phyloP scores from a whole-genome alignment of 176 grass and related monocot genomes.

The Carex scoparia region DNA sequence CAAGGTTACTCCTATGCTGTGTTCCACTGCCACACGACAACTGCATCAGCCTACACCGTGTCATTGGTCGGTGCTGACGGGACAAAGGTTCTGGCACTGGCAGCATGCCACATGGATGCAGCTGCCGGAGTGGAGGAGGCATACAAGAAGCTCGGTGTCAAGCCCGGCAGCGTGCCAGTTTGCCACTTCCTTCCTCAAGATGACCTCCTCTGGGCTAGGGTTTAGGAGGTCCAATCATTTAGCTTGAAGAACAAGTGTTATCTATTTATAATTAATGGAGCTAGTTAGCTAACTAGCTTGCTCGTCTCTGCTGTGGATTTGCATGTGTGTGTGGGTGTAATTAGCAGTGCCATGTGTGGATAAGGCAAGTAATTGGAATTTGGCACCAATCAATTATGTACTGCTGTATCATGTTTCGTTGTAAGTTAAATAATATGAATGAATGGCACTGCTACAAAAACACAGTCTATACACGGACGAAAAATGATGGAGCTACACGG shows the following conservation, averaged over 20 bases:
- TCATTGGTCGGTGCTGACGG: slow-evolving; percentile 17
- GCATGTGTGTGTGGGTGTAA: background rate
- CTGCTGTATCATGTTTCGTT: background rate
- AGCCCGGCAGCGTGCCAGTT: slow-evolving; percentile 31
- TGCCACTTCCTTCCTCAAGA: slow-evolving; percentile 54
- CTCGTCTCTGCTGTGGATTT: background rate
- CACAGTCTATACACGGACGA: too few relatives aligned
- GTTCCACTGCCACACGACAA: slow-evolving; percentile 37
- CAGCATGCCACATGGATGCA: slow-evolving; percentile 43
- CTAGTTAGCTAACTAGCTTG: background rate
- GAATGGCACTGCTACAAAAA: too few relatives aligned
- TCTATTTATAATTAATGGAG: background rate
- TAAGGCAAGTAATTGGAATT: background rate
- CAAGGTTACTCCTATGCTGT: slow-evolving; percentile 38
- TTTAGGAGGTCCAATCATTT: background rate
- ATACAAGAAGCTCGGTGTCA: slow-evolving; percentile 27
- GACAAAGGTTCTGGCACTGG: slow-evolving; percentile 24
- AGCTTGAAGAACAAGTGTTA: background rate
- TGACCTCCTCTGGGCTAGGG: slow-evolving; percentile 30
- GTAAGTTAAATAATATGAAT: too few relatives aligned
- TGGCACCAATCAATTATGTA: background rate
- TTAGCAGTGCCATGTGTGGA: background rate
- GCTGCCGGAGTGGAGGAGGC: background rate
- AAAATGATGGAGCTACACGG: too few relatives aligned
- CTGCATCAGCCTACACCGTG: slow-evolving; percentile 22